Evolutionary conservation across 2,329 filamentous ascomycete genomes (phyloP), one percentile per base, ranked within the genome.

Genomic region (Torrubiellomyces zombiae): DNA sequence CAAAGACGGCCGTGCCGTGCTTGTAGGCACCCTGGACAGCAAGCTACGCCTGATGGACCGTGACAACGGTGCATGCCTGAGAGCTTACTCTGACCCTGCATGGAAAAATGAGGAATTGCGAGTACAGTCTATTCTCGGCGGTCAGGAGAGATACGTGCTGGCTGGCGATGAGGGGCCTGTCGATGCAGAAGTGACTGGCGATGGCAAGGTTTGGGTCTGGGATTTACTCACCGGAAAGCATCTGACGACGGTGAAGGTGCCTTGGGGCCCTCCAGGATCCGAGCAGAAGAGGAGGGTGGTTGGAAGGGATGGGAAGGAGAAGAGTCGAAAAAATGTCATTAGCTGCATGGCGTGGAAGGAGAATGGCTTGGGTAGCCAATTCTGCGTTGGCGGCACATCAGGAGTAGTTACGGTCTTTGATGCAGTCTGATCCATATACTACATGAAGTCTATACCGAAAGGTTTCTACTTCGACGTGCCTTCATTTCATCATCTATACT

Each of bases 11-110:
- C 75, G 75, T 36, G 74, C 77, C 1, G 45, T 86, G 34, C 54
- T 95, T 16, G 75, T 81, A 3, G 74, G 75, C 9, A 71, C 66
- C 21, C 55, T 94, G 32, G 86, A 93, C 46, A 75, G 70, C 24
- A 72, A 67, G 35, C 47, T 94, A 15, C 62, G 85, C 20, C 56
- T 95, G 32, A 76, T 95, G 63, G 85, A 94, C 51, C 67, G 79
- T 14, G 59, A 64, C 24, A 69, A 67, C 30, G 86, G 86, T 14
- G 64, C 67, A 14, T 69, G 83, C 28, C 54, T 94, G 28, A 71
- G 76, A 42, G 68, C 65, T 1, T 93, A 89, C 40, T 60, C 60
- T 11, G 63, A 67, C 16, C 50, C 56, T 1, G 53, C 38, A 3
- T 63, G 61, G 52, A 53, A 56, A 37, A 91, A 89, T 43, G 66